Conservation (phyloP, 129 eudicot species). For the Erigeron canadensis region DNA sequence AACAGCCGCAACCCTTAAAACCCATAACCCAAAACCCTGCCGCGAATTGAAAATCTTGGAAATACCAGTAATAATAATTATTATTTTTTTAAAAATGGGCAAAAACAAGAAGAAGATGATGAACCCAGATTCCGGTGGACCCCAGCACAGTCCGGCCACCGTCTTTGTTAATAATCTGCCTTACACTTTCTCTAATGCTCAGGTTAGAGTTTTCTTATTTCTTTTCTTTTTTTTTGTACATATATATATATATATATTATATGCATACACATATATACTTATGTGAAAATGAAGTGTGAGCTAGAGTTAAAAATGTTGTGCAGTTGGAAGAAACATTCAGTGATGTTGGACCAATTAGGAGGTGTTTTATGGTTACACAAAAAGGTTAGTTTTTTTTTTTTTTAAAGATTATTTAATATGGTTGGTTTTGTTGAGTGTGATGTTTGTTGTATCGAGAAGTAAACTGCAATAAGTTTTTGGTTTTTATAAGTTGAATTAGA, state of each 20-base stretch:
- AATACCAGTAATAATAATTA: no score
- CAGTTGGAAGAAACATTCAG: conserved; percentile 87
- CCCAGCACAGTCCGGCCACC: conserved; percentile 68
- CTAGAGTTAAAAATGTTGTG: conserved; percentile 11
- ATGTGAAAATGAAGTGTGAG: not conserved
- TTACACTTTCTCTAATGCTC: conserved; percentile 66
- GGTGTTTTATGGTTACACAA: conserved; percentile 89
- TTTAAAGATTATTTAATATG: not conserved
- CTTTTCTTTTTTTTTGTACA: not conserved
- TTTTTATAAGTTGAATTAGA: not conserved
- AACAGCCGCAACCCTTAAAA: conserved; percentile 20
- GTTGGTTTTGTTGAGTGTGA: not conserved
- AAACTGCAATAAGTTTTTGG: not conserved
- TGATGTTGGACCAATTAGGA: conserved; percentile 89
- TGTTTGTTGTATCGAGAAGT: not conserved
- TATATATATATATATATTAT: not conserved
- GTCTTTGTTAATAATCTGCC: conserved; percentile 76
- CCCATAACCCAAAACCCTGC: conserved; percentile 27
- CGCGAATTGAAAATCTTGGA: conserved; percentile 18
- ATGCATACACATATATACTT: not conserved
- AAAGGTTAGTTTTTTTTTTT: conserved; percentile 43
- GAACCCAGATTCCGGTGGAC: conserved; percentile 42
- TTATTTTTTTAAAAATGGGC: conserved; percentile 46
- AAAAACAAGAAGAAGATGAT: conserved; percentile 64
- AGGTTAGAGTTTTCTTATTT: conserved; percentile 33